Base-by-base conservation (phyloP, 192 early-diverging fungal genomes). In the Gaertneriomyces semiglobifer region DNA sequence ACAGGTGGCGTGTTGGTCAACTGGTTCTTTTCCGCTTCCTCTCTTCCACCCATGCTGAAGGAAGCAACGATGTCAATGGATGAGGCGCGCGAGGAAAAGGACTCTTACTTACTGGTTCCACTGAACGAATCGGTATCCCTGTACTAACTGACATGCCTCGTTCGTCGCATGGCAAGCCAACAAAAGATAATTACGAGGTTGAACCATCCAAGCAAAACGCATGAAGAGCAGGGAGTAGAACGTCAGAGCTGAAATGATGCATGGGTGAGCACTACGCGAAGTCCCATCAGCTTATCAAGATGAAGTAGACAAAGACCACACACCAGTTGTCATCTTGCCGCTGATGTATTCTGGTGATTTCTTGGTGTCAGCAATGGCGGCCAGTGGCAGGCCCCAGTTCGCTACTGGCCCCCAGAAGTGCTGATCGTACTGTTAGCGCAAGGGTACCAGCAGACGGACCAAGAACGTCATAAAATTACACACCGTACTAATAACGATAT, bases 141-240 rank as follows among this genome's bases (percentile, higher is more conserved):
- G 96, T 3, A 81, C 75, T 53, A 95, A 74, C 79, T 98, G 96
- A n/a, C 89, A 91, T 8, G 44, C 73, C 77, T 93, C 92, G 77
- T 98, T 98, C 14, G 92, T 89, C 33, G 85, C 82, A 65, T 98
- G 96, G 82, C 92, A 93, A 9, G 91, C 93, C 72, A 98, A 93
- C 66, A 98, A 80, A 33, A 98, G 80, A 68, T 88, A 86, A 81
- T 98, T 98, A 48, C 86, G 63, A 3, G 96, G 96, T 60, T 86
- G 82, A 14, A 98, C 96, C 79, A 88, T 86, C 84, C 89, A 90
- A 3, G 96, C 92, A 67, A 98, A 98, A 38, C 93, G 88, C 93
- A 95, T 95, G 71, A 98, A 98, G 62, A 95, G 73, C 38, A 81
- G 69, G 42, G 93, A 96, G 77, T 96, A 98, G 12, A 98, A 62